Base-by-base conservation (phyloP, 768 basidiomycete genomes). In the Boletus insuetus region DNA sequence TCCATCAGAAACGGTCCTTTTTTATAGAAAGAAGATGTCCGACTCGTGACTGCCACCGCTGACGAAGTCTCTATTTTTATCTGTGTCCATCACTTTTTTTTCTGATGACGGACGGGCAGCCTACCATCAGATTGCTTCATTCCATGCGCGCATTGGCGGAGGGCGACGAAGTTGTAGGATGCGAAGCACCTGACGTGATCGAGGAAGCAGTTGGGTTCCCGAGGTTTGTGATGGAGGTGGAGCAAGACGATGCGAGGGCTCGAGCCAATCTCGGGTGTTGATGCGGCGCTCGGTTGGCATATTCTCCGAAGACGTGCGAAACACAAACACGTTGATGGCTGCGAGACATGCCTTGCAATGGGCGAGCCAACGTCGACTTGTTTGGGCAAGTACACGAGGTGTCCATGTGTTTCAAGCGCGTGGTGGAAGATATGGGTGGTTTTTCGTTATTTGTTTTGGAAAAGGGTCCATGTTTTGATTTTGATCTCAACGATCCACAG, bases 1-100 rank as follows among this genome's bases (percentile, higher is more conserved):
- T 34, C 42, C 54, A 51, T 58, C 48, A 57, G 64, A 29, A 58
- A 26, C 65, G 7, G 6, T 24, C 38, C 17, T 43, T 79, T 53
- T 75, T 49, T 3, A 20, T 26, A 78, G 60, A 34, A 32, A 20
- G 11, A 34, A 7, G 13, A 13, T 8, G 41, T 41, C 80, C 71
- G 71, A 74, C 16, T 63, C 80, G 49, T 66, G 72, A 10, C 64
- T 45, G 60, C 62, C 49, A 9, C 63, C 46, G 60, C 61, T 49
- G 39, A 50, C 46, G 31, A 41, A 34, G 17, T 16, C 31, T 35
- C 31, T 20, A 39, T 39, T 46, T 58, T 34, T 19, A 8, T 52
- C 16, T 11, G 3, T 4, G 3, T 29, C 29, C 20, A n/a, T 39
- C 16, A 6, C 12, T 26, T 31, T 19, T 44, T n/a, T 39, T 39